Evolutionary conservation across 2,329 filamentous ascomycete genomes (phyloP), one percentile per base, ranked within the genome.

Genomic region (Colletotrichum spinosum): DNA sequence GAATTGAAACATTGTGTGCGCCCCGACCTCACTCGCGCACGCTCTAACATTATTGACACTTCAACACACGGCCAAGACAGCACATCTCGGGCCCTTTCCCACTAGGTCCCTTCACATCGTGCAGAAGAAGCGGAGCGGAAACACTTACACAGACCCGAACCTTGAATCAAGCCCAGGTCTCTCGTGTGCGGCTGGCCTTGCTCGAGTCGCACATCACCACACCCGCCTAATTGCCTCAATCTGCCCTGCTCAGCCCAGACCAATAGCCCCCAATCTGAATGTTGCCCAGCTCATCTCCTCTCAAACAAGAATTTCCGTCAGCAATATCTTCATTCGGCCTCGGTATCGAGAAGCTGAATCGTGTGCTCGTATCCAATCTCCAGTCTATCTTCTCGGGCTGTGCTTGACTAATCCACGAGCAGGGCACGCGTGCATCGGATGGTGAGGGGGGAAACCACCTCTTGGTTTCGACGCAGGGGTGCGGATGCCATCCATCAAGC

Each of bases 1-100:
- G 62, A 33, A 52, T 62, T 62, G 62, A 65, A 65, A 62, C 62
- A 56, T 65, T 39, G 55, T 25, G 25, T 25, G 25, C 25, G 25
- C 51, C 62, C 58, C 62, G 55, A 55, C 62, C 62, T 35, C 57
- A 46, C 50, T 52, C 39, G 44, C 60, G 56, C 55, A 65, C 57
- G 51, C 38, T 60, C 51, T 25, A 25, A 25, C 1, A 25, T 25
- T 12, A 6, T n/a, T 39, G 48, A 59, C 55, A 45, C 15, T 17
- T 57, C 39, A 15, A 55, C 55, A 57, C 45, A 41, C 35, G 59
- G 15, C 35, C 12, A 25, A 38, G 15, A 33, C 25, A 34, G 12
- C 45, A 37, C 33, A 46, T 13, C 41, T 46, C 35, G 46, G 53
- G 33, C 44, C 38, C 51, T 58, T 46, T 17, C 17, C 25, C 5